Evolutionary conservation across 805 yeast genomes (phyloP).

Genomic region (Novakomyces olei): DNA sequence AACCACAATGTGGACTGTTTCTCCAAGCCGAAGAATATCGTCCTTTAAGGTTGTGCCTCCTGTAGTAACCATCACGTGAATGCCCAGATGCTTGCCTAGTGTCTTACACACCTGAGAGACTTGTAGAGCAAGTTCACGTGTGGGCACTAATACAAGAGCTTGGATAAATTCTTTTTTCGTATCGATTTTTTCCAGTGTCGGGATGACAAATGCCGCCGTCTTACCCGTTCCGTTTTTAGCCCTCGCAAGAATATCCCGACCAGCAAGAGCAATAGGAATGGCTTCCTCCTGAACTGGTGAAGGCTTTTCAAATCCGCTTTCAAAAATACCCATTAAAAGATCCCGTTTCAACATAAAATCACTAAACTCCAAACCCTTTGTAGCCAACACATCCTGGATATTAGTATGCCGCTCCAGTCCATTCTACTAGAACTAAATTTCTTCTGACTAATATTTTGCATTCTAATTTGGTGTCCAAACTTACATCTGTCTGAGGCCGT

Average conservation of each 20-base stretch:
- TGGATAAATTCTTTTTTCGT: constrained; percentile 71
- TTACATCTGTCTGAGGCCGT: too few species aligned
- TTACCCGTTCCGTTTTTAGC: constrained; percentile 98
- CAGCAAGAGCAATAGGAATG: constrained; percentile 84
- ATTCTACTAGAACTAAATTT: too few species aligned
- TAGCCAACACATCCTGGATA: constrained; percentile 62
- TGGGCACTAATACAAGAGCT: constrained; percentile 83
- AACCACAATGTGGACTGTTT: constrained; percentile 80
- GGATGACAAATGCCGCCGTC: constrained; percentile 92
- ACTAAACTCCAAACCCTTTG: constrained; percentile 79
- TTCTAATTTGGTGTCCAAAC: too few species aligned
- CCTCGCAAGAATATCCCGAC: constrained; percentile 88
- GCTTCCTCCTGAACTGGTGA: constrained; percentile 96
- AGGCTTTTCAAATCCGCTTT: constrained; percentile 96
- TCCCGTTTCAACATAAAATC: constrained; percentile 82
- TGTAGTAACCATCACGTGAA: constrained; percentile 92
- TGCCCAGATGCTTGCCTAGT: constrained; percentile 63
- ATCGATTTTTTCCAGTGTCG: constrained; percentile 70
- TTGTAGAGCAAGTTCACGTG: constrained; percentile 92
- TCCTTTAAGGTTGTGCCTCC: constrained; percentile 92
- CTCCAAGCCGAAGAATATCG: constrained; percentile 80
- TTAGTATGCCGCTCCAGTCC: too few species aligned
- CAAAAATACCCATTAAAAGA: constrained; percentile 91
- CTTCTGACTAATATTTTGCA: too few species aligned
- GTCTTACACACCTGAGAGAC: constrained; percentile 95